Percentiles rank a stretch among this genome's conserved stretches.
Conservation (phyloP, 768 basidiomycete species). For the Serpula lacrymans region DNA sequence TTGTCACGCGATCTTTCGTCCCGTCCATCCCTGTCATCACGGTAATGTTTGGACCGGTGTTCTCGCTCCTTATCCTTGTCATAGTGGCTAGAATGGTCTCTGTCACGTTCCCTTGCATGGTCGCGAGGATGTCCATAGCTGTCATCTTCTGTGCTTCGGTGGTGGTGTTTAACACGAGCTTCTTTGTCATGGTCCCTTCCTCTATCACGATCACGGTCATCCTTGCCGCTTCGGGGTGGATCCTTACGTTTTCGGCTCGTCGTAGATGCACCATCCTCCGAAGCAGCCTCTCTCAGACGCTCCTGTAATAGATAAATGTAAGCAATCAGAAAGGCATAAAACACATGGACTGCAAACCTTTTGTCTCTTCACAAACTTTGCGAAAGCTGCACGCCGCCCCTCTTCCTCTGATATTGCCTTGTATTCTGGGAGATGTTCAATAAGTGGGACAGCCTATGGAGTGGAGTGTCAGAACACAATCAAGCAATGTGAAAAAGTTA, state of each 20-base stretch:
- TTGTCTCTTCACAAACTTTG: conserved; percentile 86
- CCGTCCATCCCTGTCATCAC: conserved; percentile 55
- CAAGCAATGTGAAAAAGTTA: neutral
- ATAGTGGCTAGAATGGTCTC: conserved; percentile 34
- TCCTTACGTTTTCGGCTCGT: conserved; percentile 82
- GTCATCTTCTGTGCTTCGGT: conserved; percentile 36
- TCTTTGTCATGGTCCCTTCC: conserved; percentile 29
- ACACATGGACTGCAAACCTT: conserved; percentile 50
- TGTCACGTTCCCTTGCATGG: conserved; percentile 31
- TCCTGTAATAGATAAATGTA: conserved; percentile 45
- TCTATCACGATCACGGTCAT: conserved; percentile 47
- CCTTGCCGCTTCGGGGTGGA: conserved; percentile 48
- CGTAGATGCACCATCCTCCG: conserved; percentile 79
- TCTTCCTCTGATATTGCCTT: conserved; percentile 89
- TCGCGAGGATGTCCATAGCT: conserved; percentile 29
- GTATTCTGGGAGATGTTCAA: conserved; percentile 83
- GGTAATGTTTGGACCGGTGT: conserved; percentile 43
- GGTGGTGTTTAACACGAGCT: no score
- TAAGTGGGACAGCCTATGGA: conserved; percentile 65
- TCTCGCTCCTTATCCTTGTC: conserved; percentile 39
- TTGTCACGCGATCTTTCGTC: conserved; percentile 43
- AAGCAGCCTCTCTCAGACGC: conserved; percentile 69
- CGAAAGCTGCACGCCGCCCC: conserved; percentile 72
- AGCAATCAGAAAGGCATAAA: conserved; percentile 5
- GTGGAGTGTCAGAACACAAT: conserved; percentile 4